These are phyloP conservation scores for Ramalina intermedia DNA, from an alignment of 495 filamentous ascomycete species.

Conservation along the genomic window DNA sequence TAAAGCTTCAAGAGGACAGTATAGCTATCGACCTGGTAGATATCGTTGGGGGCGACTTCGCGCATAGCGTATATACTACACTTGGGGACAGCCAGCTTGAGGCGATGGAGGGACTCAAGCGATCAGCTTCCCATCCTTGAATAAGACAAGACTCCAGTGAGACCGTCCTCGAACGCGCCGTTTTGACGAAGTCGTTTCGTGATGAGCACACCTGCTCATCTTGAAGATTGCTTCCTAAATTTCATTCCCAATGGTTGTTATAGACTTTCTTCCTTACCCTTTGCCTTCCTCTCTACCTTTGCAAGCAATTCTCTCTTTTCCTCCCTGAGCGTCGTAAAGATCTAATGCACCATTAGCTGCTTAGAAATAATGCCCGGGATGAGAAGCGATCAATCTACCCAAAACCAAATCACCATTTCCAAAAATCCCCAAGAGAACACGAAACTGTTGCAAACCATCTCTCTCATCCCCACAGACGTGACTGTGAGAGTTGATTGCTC, in stretches of 20 bases:
- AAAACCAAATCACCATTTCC: slow-evolving; percentile 80
- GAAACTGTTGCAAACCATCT: slow-evolving; percentile 59
- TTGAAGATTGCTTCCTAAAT: background rate
- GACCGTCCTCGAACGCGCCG: too few relatives aligned
- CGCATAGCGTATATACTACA: too few relatives aligned
- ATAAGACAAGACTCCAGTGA: too few relatives aligned
- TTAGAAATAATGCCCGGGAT: background rate
- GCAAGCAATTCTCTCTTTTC: slow-evolving; percentile 27
- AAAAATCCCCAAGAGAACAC: slow-evolving; percentile 75
- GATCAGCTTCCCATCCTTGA: too few relatives aligned
- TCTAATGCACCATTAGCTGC: background rate
- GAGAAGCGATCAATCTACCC: slow-evolving; percentile 38
- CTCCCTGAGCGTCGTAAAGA: slow-evolving; percentile 37
- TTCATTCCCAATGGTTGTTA: background rate
- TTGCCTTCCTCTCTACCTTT: slow-evolving; percentile 20
- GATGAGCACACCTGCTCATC: background rate
- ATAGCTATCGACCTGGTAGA: too few relatives aligned
- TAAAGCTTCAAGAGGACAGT: too few relatives aligned
- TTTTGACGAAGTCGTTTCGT: too few relatives aligned
- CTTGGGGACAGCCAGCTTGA: too few relatives aligned
- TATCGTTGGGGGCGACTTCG: too few relatives aligned
- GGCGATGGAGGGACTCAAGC: too few relatives aligned
- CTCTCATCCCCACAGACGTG: slow-evolving; percentile 23
- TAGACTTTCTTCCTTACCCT: slow-evolving; percentile 13
- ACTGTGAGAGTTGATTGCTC: background rate